Base-by-base conservation (phyloP, 1,139 yeast genomes). In the Hansenula sp. region DNA sequence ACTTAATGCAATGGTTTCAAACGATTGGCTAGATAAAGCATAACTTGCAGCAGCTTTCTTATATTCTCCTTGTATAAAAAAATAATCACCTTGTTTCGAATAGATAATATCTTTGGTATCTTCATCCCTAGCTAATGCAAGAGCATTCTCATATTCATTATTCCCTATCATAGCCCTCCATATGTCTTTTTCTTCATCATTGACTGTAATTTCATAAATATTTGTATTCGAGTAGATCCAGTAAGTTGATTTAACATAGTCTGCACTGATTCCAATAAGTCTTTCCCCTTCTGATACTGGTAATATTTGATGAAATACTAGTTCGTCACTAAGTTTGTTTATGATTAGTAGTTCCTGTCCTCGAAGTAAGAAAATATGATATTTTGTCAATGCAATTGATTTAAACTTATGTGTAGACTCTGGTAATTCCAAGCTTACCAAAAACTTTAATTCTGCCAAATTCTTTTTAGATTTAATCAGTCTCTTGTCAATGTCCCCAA, bases 151-250 rank as follows among this genome's bases (percentile, higher is more conserved):
- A 59, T 71, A 90, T 43, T 76, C 70, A 1, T 77, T 74, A 55
- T 76, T 69, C 33, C 75, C 77, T 42, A 84, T 69, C 57, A 86
- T 72, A 7, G 82, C 72, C 46, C 74, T 75, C 96, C 97, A 88
- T 4, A 89, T 81, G 20, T 86, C 82, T 6, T 73, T 66, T 7
- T 79, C 70, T 57, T 92, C 97, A 50, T 84, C 75, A 26, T 71
- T 73, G 10, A 86, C 67, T 4, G 86, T 71, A 10, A 94, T 62
- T 57, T 94, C 96, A 53, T 71, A 82, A 11, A 87, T 73, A 36
- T 60, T 66, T 3, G 59, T 52, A 20, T 63, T 57, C 0, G 85
- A 72, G 50, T 64, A 79, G 3, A 78, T 61, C 92, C 92, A 83
- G 50, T 64, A 80, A 2, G 60, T 57, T 2, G 67, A 59, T 20